Evolutionary conservation across 768 basidiomycete species (phyloP).

Genomic region (Cystobasidium ongulense): DNA sequence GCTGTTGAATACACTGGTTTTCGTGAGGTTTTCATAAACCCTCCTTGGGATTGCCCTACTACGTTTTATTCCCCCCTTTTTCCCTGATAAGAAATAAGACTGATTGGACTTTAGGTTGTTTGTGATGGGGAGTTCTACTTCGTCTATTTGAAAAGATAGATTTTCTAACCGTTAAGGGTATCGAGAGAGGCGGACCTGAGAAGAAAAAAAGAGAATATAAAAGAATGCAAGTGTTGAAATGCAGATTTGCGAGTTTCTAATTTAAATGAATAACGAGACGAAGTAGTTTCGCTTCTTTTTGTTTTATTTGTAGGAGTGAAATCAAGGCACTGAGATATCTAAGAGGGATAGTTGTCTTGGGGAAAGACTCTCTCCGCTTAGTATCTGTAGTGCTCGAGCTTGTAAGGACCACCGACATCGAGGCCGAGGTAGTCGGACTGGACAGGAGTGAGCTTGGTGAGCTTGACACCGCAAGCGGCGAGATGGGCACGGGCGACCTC

Average conservation of each 20-base stretch:
- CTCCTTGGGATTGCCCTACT: background rate
- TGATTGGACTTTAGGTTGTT: background rate
- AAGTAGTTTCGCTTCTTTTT: background rate
- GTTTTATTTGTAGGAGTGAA: too few relatives aligned
- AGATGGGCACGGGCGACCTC: conserved; percentile 97
- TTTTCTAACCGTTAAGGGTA: conserved; percentile 31
- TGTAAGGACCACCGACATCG: conserved; percentile 60
- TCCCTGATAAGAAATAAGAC: background rate
- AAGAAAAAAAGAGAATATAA: background rate
- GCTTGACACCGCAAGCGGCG: conserved; percentile 81
- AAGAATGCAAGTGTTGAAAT: conserved; percentile 27
- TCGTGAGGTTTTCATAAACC: background rate
- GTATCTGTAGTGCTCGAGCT: conserved; percentile 30
- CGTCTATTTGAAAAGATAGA: background rate
- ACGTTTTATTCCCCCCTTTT: background rate
- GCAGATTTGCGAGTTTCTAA: background rate
- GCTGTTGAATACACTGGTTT: conserved; percentile 6
- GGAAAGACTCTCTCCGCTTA: conserved; percentile 3
- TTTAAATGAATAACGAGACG: background rate
- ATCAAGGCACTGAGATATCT: too few relatives aligned
- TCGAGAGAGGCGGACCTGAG: background rate
- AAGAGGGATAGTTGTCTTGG: background rate
- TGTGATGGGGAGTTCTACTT: background rate
- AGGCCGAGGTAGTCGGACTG: conserved; percentile 91
- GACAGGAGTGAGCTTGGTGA: conserved; percentile 51